Evolutionary conservation across 2,329 filamentous ascomycete genomes (phyloP).

Genomic region (Alternaria arborescens): DNA sequence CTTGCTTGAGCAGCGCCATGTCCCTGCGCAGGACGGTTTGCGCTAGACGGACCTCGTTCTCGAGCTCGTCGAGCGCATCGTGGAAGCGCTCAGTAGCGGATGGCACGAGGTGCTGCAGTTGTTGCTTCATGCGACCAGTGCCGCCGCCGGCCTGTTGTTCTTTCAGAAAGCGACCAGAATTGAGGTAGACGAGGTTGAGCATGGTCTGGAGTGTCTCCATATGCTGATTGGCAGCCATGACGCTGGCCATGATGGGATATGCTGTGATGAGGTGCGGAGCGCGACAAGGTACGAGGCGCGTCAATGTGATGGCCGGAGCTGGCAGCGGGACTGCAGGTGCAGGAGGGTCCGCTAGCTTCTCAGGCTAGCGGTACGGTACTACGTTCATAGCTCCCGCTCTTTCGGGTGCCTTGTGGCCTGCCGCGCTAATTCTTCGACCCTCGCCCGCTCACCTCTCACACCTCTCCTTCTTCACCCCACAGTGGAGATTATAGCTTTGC

Average conservation of each 20-base stretch:
- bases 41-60: conserved; percentile 54
- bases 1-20: conserved; percentile 47
- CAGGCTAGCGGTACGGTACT: conserved; percentile 1
- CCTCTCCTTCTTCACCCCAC: conserved; percentile 49
- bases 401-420: conserved; percentile 30
- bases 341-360: neutral
- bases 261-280: neutral
- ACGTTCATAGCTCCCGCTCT: conserved; percentile 20
- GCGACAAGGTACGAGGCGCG: neutral
- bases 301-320: neutral
- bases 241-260: conserved; percentile 21
- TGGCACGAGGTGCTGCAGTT: conserved; percentile 52
- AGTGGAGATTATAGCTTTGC: conserved; percentile 41
- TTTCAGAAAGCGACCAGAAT: conserved; percentile 56
- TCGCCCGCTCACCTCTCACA: conserved; percentile 27
- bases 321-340: neutral
- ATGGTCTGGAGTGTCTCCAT: conserved; percentile 58
- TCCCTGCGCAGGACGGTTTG: conserved; percentile 49
- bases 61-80: conserved; percentile 61
- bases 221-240: conserved; percentile 29
- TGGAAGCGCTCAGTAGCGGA: conserved; percentile 56
- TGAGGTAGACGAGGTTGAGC: conserved; percentile 57
- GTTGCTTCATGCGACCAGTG: conserved; percentile 41
- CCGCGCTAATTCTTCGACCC: conserved; percentile 38
- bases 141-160: conserved; percentile 48